phyloP scores from a whole-genome alignment of 306 rosid species.

The Pyrus bretschneideri region DNA sequence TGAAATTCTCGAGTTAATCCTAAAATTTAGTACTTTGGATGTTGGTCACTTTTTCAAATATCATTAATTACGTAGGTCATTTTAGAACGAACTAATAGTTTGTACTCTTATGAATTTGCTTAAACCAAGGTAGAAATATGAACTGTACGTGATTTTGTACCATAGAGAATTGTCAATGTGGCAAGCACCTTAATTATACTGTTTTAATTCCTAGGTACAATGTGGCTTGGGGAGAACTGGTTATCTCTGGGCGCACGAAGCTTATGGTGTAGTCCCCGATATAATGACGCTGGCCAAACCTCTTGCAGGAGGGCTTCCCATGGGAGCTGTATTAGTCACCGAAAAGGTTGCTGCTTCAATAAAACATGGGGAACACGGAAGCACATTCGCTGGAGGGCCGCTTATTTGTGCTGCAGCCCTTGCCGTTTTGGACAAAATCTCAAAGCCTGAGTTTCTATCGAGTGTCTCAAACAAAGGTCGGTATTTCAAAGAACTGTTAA shows the following conservation, averaged over 20 bases:
- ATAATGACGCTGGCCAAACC: constrained; percentile 94
- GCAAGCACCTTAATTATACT: background rate
- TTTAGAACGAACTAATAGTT: too few relatives aligned
- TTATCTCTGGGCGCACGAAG: constrained; percentile 79
- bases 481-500: constrained; percentile 56
- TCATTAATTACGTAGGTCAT: too few relatives aligned
- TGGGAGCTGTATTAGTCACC: constrained; percentile 67
- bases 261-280: constrained; percentile 64
- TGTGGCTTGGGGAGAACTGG: constrained; percentile 88
- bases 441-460: constrained; percentile 49
- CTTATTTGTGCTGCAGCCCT: constrained; percentile 72
- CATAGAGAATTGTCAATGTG: background rate
- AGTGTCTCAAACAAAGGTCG: constrained; percentile 60
- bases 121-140: too few relatives aligned
- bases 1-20: too few relatives aligned
- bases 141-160: too few relatives aligned
- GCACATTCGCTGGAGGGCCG: constrained; percentile 81
- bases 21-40: too few relatives aligned
- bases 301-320: constrained; percentile 88
- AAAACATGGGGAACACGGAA: constrained; percentile 75
- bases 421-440: constrained; percentile 62
- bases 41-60: too few relatives aligned
- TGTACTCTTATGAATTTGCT: too few relatives aligned
- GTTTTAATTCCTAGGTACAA: constrained; percentile 45
- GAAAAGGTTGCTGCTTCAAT: constrained; percentile 66